These are phyloP conservation scores for Colletotrichum somersetense DNA, from an alignment of 2,329 filamentous ascomycete species.

Conservation along the genomic window DNA sequence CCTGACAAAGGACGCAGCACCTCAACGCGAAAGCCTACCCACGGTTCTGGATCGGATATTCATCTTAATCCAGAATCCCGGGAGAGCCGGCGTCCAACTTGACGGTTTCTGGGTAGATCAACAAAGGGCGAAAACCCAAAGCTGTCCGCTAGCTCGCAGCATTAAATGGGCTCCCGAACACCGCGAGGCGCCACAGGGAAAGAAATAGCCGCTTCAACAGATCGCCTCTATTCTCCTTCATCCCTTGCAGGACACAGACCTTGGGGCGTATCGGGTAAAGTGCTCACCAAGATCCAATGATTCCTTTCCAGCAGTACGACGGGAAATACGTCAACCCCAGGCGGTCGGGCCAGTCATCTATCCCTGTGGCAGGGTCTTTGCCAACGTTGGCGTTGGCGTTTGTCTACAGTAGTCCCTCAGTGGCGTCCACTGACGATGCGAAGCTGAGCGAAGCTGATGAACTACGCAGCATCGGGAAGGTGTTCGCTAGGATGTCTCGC, in stretches of 20 bases:
- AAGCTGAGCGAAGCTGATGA: conserved; percentile 2
- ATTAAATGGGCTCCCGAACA: conserved; percentile 11
- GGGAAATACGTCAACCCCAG: not conserved
- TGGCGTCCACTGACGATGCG: conserved; percentile 37
- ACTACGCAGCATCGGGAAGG: conserved; percentile 7
- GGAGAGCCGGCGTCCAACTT: conserved; percentile 17
- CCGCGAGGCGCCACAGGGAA: conserved; percentile 1
- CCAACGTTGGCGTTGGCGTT: conserved; percentile 28
- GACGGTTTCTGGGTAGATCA: not conserved
- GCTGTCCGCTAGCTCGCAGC: conserved; percentile 17
- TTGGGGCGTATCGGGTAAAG: not conserved
- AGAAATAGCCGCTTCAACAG: not conserved
- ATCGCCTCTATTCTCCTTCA: not conserved
- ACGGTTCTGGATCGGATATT: conserved; percentile 1
- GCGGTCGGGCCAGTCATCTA: not conserved
- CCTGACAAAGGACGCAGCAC: conserved; percentile 32
- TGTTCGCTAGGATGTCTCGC: not conserved
- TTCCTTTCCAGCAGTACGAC: not conserved
- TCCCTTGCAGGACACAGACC: conserved; percentile 13
- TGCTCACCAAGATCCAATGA: too few species aligned
- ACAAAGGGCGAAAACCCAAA: conserved; percentile 32
- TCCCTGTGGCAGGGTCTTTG: conserved; percentile 7
- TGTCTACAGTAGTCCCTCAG: not conserved
- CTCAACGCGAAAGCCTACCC: conserved; percentile 10
- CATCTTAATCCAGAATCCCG: conserved; percentile 6